phyloP scores from a whole-genome alignment of 495 filamentous ascomycete genomes.

The Hyaloscypha bicolor region DNA sequence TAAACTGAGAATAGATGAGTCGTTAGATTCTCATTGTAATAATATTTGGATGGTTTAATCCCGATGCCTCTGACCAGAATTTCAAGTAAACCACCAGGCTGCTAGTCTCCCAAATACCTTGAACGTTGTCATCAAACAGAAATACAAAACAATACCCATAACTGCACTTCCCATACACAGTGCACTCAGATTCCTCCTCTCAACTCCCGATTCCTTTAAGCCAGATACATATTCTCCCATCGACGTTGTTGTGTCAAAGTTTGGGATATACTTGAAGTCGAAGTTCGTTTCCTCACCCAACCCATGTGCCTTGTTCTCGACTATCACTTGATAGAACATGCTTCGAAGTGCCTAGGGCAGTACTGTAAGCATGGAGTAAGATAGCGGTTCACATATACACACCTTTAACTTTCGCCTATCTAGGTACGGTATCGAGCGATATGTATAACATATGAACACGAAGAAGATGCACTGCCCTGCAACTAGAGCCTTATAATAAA shows the following conservation, averaged over 20 bases:
- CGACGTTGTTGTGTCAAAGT: constrained; percentile 19
- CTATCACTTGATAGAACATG: constrained; percentile 24
- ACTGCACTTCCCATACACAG: constrained; percentile 18
- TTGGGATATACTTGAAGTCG: constrained; percentile 34
- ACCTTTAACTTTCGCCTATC: constrained; percentile 61
- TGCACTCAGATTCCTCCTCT: constrained; percentile 29
- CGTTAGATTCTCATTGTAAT: constrained; percentile 6
- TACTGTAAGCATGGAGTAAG: neutral
- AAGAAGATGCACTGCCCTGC: constrained; percentile 71
- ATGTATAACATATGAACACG: constrained; percentile 52
- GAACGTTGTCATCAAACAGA: constrained; percentile 7
- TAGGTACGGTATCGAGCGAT: constrained; percentile 56
- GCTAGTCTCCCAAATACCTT: constrained; percentile 1
- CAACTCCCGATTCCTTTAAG: constrained; percentile 14
- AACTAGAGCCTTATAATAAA: constrained; percentile 62
- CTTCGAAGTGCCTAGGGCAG: constrained; percentile 18
- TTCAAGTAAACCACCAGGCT: neutral
- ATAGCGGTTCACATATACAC: constrained; percentile 14
- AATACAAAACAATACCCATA: constrained; percentile 7
- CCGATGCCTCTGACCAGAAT: neutral
- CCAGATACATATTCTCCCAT: constrained; percentile 17
- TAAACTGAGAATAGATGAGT: constrained; percentile 1
- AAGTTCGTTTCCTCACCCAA: constrained; percentile 31
- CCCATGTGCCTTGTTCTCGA: constrained; percentile 25
- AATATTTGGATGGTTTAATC: neutral